These are phyloP conservation scores for Alternaria solani DNA, from an alignment of 2,329 filamentous ascomycete species.

Conservation along the genomic window DNA sequence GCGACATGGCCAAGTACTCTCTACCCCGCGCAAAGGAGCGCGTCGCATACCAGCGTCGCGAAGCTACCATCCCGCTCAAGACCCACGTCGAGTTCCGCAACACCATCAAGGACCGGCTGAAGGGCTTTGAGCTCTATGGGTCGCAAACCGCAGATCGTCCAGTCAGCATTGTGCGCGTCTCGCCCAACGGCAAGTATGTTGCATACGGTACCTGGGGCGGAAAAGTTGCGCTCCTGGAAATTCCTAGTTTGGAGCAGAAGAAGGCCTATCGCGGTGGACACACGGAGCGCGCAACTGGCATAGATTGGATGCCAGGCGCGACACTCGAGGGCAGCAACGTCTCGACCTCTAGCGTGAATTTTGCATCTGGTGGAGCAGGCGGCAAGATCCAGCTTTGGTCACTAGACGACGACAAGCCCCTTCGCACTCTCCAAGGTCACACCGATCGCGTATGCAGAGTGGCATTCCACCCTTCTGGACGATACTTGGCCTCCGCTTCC, in stretches of 20 bases:
- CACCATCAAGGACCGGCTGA: constrained; percentile 81
- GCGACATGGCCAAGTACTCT: constrained; percentile 82
- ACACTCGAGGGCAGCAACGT: constrained; percentile 76
- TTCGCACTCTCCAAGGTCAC: constrained; percentile 84
- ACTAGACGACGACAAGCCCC: constrained; percentile 81
- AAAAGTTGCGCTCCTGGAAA: constrained; percentile 82
- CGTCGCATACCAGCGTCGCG: constrained; percentile 77
- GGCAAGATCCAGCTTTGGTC: constrained; percentile 91
- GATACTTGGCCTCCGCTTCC: constrained; percentile 89
- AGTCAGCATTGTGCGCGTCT: constrained; percentile 89
- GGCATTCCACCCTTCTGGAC: constrained; percentile 92
- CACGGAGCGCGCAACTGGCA: constrained; percentile 85
- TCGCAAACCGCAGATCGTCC: constrained; percentile 92
- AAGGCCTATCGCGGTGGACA: constrained; percentile 79
- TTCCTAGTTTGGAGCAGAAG: constrained; percentile 82
- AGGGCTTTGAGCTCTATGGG: constrained; percentile 87
- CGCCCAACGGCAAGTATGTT: constrained; percentile 81
- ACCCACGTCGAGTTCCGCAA: constrained; percentile 95
- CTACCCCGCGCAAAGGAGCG: constrained; percentile 81
- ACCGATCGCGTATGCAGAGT: constrained; percentile 87
- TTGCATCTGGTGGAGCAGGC: constrained; percentile 90
- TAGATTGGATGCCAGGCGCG: constrained; percentile 88
- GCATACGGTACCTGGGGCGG: constrained; percentile 95
- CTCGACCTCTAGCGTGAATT: constrained; percentile 77
- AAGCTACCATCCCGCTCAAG: constrained; percentile 82